A percentile compares a stretch with the other conserved stretches of the same genome.
Conservation (phyloP, 2,329 filamentous ascomycete species). For the Ophiostoma ips region DNA sequence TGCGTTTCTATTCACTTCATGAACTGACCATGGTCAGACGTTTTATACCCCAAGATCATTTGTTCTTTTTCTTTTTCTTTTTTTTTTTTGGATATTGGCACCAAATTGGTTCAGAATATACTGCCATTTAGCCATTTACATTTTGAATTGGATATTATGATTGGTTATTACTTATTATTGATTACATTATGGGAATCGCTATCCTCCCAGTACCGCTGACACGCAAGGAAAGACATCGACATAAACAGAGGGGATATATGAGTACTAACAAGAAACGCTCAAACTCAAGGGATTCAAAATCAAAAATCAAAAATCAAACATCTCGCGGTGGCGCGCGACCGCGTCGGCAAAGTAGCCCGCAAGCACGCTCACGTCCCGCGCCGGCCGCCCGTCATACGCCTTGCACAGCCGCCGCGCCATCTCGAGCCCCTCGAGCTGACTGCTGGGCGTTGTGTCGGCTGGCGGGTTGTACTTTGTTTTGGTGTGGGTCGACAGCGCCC, state of each 20-base stretch:
- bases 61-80: background rate
- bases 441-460: background rate
- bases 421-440: background rate
- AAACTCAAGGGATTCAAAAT: too few species aligned
- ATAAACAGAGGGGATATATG: too few species aligned
- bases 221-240: too few species aligned
- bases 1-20: background rate
- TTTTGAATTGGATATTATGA: background rate
- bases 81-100: background rate
- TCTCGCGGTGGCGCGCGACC: constrained; percentile 5
- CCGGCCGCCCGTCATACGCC: constrained; percentile 21
- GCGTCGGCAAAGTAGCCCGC: constrained; percentile 16
- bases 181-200: background rate
- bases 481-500: too few species aligned
- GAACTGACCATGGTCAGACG: background rate
- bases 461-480: background rate
- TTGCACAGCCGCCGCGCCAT: constrained; percentile 19
- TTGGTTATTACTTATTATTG: background rate
- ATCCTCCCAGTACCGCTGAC: too few species aligned
- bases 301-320: constrained; percentile 5
- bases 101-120: background rate
- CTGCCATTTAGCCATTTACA: background rate
- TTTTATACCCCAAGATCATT: constrained; percentile 6
- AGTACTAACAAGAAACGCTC: too few species aligned
- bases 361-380: constrained; percentile 22